Base-by-base conservation (phyloP, 2,329 filamentous ascomycete genomes). In the Fusarium chaquense region DNA sequence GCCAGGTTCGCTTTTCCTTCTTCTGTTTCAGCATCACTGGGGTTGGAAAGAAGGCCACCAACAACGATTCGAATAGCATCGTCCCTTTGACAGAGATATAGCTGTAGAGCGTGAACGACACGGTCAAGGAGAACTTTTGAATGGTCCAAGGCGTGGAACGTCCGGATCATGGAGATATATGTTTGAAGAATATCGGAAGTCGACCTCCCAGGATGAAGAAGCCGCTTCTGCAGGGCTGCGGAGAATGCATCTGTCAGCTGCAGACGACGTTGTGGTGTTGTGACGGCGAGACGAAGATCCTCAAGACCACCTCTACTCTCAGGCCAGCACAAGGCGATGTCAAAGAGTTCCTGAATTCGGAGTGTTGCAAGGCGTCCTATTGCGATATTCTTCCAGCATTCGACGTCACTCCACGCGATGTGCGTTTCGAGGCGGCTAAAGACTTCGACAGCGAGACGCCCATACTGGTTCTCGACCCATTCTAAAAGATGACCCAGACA, bases 51-150 rank as follows among this genome's bases (percentile, higher is more conserved):
- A 41, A 94, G 83, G 43, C 92, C 92, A 1, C 88, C 88, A 46
- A 94, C 92, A 30, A 95, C 91, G 50, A 93, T 90, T 28, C 90
- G 87, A 40, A 93, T 91, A 2, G 92, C 92, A 76, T 95, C 92
- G 64, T 93, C 91, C 57, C 91, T 86, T 62, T 91, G 90, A 72
- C 91, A 91, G 16, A 95, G 81, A 72, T 94, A 94, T n/a, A 90
- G 79, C 67, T 93, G 90, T 43, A 95, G 84, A 1, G 90, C 89
- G 49, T 89, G 87, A 11, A 91, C 91, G 45, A 94, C 91, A 40
- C 91, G 87, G 74, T 92, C 90, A 5, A 95, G 84, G 9, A 95
- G 82, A 2, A 95, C 92, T 66, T 93, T 92, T 51, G 92, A 93
- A 51, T 91, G 87, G 73, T 95, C 92, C 6, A 95, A 83, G 28